Conservation (phyloP, 768 basidiomycete species). For the Tulasnella sp. region DNA sequence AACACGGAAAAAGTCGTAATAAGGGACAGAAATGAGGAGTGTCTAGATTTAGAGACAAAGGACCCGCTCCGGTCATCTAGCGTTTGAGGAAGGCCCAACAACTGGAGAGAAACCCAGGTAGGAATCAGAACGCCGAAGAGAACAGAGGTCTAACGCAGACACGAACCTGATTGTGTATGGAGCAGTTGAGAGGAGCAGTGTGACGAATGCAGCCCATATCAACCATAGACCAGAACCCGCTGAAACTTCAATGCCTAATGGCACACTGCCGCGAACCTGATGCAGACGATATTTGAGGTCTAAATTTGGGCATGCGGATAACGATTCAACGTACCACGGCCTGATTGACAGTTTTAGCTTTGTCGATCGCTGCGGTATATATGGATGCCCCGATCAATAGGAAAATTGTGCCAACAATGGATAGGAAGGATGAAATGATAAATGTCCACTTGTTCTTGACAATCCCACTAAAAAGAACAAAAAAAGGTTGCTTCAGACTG, state of each 20-base stretch:
- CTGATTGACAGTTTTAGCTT: constrained; percentile 27
- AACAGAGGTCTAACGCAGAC: background rate
- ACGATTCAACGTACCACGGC: constrained; percentile 17
- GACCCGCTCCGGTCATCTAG: background rate
- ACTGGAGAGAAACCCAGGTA: background rate
- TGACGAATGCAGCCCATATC: constrained; percentile 31
- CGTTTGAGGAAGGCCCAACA: constrained; percentile 24
- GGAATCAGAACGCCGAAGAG: background rate
- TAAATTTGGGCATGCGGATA: background rate
- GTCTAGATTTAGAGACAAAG: background rate
- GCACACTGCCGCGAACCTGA: constrained; percentile 15
- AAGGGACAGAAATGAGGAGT: background rate
- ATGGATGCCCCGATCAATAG: constrained; percentile 30
- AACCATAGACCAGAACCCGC: constrained; percentile 28
- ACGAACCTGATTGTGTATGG: constrained; percentile 32
- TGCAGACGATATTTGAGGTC: background rate
- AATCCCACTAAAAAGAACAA: constrained; percentile 29
- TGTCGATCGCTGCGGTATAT: constrained; percentile 28
- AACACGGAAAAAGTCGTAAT: background rate
- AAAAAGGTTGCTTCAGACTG: background rate
- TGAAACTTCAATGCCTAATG: constrained; percentile 28
- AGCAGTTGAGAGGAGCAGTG: constrained; percentile 29
- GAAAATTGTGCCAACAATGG: constrained; percentile 27
- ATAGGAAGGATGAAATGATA: constrained; percentile 20
- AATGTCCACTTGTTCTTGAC: constrained; percentile 31